Conservation (phyloP, 306 rosid genomes). For the Aeschynomene evenia region DNA sequence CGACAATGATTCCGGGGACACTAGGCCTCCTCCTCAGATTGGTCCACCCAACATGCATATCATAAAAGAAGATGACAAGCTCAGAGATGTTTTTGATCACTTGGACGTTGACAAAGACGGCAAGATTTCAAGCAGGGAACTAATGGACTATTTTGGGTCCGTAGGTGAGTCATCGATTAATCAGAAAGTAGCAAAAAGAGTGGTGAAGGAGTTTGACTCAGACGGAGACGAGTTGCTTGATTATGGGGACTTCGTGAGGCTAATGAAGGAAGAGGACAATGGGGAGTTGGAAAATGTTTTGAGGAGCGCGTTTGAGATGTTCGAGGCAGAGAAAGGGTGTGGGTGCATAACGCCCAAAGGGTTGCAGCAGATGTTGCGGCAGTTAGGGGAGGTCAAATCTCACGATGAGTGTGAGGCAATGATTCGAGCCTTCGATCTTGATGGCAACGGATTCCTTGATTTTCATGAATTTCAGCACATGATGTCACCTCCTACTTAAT, state of each 20-base stretch:
- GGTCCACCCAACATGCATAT: neutral
- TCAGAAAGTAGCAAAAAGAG: conserved; percentile 27
- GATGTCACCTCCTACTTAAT: conserved; percentile 30
- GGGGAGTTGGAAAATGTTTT: conserved; percentile 38
- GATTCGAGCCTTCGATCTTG: conserved; percentile 60
- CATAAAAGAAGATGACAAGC: conserved; percentile 6
- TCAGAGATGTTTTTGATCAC: conserved; percentile 44
- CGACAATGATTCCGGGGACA: too few relatives aligned
- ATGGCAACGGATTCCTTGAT: conserved; percentile 60
- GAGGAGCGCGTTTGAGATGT: conserved; percentile 55
- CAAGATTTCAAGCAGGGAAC: conserved; percentile 48
- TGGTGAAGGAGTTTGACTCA: conserved; percentile 43
- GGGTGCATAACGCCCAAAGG: conserved; percentile 54
- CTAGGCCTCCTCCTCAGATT: neutral
- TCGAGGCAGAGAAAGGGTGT: conserved; percentile 52
- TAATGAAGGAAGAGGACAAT: conserved; percentile 29
- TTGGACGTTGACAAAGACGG: conserved; percentile 57
- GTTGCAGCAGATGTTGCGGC: conserved; percentile 47
- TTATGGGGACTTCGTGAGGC: conserved; percentile 41
- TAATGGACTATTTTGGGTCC: conserved; percentile 44
- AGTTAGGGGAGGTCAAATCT: conserved; percentile 50
- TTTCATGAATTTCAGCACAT: conserved; percentile 54
- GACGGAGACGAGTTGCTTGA: conserved; percentile 49
- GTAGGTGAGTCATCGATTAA: conserved; percentile 48
- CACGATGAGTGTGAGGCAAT: conserved; percentile 51